Evolutionary conservation across 148 eudicot species (phyloP).

Genomic region (Limonium bicolor): DNA sequence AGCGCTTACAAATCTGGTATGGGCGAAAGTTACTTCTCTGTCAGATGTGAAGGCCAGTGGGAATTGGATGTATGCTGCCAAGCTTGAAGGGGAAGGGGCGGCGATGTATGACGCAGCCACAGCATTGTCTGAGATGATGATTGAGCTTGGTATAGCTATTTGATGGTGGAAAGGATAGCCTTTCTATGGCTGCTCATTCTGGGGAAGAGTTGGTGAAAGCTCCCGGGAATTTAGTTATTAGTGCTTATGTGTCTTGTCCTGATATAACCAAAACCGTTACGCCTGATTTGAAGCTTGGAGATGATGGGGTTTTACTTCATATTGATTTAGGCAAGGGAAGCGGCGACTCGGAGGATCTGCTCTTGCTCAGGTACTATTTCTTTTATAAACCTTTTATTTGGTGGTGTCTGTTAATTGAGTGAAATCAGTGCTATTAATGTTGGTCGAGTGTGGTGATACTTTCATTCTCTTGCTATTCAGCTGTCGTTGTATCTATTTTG

Average conservation of each 20-base stretch:
- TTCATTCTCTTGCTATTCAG: no score
- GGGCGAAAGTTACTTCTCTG: slow-evolving; percentile 79
- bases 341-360: slow-evolving; percentile 84
- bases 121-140: slow-evolving; percentile 74
- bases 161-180: slow-evolving; percentile 92
- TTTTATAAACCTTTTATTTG: no score
- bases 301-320: slow-evolving; percentile 58
- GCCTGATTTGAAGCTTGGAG: slow-evolving; percentile 77
- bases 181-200: slow-evolving; percentile 80
- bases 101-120: slow-evolving; percentile 89
- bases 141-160: slow-evolving; percentile 81
- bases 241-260: slow-evolving; percentile 71
- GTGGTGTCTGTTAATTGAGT: no score
- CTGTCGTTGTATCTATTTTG: no score
- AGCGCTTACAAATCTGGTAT: slow-evolving; percentile 82
- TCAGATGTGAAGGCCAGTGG: slow-evolving; percentile 92
- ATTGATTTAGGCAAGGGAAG: slow-evolving; percentile 73
- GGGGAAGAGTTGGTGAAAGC: slow-evolving; percentile 87
- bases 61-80: slow-evolving; percentile 97
- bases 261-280: slow-evolving; percentile 90
- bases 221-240: slow-evolving; percentile 82
- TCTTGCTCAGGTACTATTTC: slow-evolving; percentile 40
- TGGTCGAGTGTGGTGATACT: no score
- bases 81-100: slow-evolving; percentile 85
- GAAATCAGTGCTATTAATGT: no score